Base-by-base conservation (phyloP, 495 filamentous ascomycete genomes). In the Aspergillus cavernicola region DNA sequence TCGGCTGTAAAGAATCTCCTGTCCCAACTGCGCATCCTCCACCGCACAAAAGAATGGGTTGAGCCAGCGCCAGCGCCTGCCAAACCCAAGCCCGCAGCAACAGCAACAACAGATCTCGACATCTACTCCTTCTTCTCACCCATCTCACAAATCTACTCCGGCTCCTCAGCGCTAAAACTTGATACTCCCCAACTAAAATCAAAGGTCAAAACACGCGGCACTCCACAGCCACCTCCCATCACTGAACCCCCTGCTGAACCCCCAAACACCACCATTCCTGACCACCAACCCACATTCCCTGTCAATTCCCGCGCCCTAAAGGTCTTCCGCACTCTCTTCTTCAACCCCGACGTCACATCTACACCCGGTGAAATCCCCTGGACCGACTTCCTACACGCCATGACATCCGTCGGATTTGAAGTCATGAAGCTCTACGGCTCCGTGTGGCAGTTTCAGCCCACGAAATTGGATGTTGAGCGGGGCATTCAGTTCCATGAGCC, bases 401-500 rank as follows among this genome's bases (percentile, higher is more conserved):
- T 84, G 77, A 41, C 40, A 6, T 65, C 65, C 1, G 70, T 66
- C 1, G 79, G 79, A 8, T 79, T 82, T 43, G 18, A 50, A 1
- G 58, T 67, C 0, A 50, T 75, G 64, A 81, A 82, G 53, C 66
- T 82, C 1, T 75, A 80, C 46, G 79, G 80, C 2, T 77, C 71
- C 6, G 70, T 77, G 4, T 82, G 79, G 80, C 70, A 77, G 18
- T 81, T 82, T 54, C 55, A 53, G 36, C 69, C 75, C 7, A 51
- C 54, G n/a, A 62, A 33, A 10, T 53, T 68, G 8, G 72, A 78
- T 53, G 62, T 69, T 7, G 57, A 68, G 44, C 50, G 73, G 0
- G 74, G 69, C n/a, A 78, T 82, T 35, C 78, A 75, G 39, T 80
- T 80, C 45, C 76, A 81, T 48, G 78, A 83, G 55, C 78, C 78